Conservation (phyloP, 2,329 filamentous ascomycete genomes). For the Incumbomyces lentus region DNA sequence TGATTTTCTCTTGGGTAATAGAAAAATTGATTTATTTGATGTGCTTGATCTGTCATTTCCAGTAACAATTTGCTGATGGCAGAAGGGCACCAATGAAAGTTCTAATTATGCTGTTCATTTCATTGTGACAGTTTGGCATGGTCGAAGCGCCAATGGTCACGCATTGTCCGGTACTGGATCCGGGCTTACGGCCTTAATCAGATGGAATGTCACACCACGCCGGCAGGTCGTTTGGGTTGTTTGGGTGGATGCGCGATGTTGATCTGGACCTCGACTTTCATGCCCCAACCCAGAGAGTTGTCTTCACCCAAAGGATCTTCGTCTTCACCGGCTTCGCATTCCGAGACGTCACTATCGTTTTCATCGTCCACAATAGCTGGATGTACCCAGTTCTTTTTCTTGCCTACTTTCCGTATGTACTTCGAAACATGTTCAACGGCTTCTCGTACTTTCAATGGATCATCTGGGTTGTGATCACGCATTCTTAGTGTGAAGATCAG, state of each 20-base stretch:
- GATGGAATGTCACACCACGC: not conserved
- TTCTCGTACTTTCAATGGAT: slow-evolving; percentile 29
- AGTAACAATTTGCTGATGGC: too few species aligned
- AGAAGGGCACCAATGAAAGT: too few species aligned
- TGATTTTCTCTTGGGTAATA: too few species aligned
- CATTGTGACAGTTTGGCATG: too few species aligned
- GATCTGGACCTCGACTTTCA: slow-evolving; percentile 5
- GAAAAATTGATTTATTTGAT: too few species aligned
- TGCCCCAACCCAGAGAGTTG: slow-evolving; percentile 3
- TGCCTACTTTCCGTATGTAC: slow-evolving; percentile 44
- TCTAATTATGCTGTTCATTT: too few species aligned
- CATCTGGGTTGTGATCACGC: slow-evolving; percentile 25
- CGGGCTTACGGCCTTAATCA: too few species aligned
- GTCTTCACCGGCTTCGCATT: not conserved
- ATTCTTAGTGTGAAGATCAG: slow-evolving; percentile 35
- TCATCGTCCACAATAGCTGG: not conserved
- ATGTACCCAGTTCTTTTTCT: slow-evolving; percentile 47
- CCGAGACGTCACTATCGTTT: not conserved
- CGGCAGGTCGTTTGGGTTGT: not conserved
- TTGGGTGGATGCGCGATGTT: not conserved
- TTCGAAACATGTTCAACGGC: slow-evolving; percentile 26
- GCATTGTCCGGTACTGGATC: too few species aligned
- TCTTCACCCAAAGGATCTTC: not conserved
- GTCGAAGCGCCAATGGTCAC: too few species aligned
- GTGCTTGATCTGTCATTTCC: too few species aligned